phyloP scores from a whole-genome alignment of 2,329 filamentous ascomycete genomes.

The Tricladium varicosporioides region DNA sequence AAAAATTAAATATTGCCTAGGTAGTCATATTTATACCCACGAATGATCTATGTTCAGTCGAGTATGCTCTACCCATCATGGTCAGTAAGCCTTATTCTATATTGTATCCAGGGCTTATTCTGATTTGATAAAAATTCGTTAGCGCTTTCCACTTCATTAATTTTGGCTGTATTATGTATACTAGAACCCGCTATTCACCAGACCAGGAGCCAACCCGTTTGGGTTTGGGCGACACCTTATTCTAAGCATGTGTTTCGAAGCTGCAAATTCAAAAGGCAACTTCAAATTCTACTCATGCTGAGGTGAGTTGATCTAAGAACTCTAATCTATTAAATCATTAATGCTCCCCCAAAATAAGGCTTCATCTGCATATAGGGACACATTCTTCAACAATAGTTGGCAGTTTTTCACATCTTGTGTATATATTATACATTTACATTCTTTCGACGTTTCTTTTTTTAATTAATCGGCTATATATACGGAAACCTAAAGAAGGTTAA shows the following conservation, averaged over 20 bases:
- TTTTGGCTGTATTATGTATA: background rate
- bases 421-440: constrained; percentile 33
- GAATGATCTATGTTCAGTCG: background rate
- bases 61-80: background rate
- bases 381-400: constrained; percentile 28
- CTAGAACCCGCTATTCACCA: background rate
- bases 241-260: background rate
- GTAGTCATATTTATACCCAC: background rate
- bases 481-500: constrained; percentile 34
- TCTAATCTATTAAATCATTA: background rate
- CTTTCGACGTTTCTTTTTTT: constrained; percentile 9
- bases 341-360: background rate
- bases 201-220: constrained; percentile 15
- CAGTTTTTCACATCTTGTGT: constrained; percentile 30
- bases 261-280: background rate
- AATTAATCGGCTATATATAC: constrained; percentile 1
- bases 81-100: background rate
- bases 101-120: background rate
- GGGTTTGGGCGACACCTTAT: constrained; percentile 34
- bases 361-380: background rate
- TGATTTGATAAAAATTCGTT: background rate
- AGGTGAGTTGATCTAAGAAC: background rate
- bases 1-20: constrained; percentile 1
- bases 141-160: background rate
- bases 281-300: background rate